Conservation (phyloP, 108 stramenopile genomes). For the Fragilaria crotonensis region DNA sequence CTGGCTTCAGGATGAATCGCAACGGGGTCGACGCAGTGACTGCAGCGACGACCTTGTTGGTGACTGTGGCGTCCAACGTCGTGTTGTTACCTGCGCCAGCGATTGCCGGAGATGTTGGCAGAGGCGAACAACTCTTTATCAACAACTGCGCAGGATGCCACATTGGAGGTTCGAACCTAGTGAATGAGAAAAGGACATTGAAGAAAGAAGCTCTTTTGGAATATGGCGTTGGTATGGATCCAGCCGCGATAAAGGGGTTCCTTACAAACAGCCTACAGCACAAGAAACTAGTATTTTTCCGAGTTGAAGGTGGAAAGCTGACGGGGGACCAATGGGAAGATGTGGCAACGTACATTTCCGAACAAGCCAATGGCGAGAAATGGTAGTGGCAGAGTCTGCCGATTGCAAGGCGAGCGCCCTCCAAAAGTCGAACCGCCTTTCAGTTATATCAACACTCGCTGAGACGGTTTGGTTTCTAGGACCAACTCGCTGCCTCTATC, state of each 20-base stretch:
- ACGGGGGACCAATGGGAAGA: constrained; percentile 1
- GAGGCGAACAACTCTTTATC: not conserved
- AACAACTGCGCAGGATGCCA: constrained; percentile 6
- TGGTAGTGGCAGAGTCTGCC: no score
- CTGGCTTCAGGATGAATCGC: no score
- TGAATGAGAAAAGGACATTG: constrained; percentile 2
- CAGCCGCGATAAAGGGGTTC: not conserved
- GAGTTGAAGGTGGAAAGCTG: not conserved
- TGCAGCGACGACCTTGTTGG: no score
- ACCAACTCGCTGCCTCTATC: no score
- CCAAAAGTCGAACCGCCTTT: no score
- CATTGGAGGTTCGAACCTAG: not conserved
- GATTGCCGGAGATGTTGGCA: not conserved
- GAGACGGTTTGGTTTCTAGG: no score
- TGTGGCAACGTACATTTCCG: constrained; percentile 5
- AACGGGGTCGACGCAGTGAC: no score
- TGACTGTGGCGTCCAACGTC: no score
- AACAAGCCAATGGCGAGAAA: constrained; percentile 2
- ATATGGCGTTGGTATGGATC: not conserved
- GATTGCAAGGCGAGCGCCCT: no score
- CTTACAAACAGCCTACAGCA: not conserved
- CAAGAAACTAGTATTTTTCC: not conserved
- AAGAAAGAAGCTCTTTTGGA: constrained; percentile 2
- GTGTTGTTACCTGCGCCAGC: no score
- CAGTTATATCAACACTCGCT: no score